Evolutionary conservation across 164 flowering plant genomes (phyloP).

Genomic region (Liriodendron chinense): DNA sequence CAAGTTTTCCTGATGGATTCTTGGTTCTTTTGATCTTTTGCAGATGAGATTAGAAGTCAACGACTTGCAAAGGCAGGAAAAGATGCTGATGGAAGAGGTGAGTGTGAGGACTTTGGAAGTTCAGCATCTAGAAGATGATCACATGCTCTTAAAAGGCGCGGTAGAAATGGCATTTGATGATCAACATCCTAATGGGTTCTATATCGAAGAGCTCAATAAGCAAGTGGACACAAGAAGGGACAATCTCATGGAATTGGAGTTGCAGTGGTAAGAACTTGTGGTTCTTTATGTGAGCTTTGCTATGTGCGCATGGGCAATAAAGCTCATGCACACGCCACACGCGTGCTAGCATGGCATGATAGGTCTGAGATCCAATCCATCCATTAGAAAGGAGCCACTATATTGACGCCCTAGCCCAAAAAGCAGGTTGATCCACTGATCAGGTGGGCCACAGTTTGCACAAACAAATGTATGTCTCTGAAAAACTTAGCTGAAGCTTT

Average conservation of each 20-base stretch:
- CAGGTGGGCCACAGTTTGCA: too few relatives aligned
- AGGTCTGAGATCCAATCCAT: too few relatives aligned
- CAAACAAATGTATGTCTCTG: too few relatives aligned
- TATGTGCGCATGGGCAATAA: neutral
- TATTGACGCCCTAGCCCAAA: too few relatives aligned
- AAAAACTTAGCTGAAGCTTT: too few relatives aligned
- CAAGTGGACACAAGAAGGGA: conserved; percentile 33
- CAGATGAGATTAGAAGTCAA: conserved; percentile 28
- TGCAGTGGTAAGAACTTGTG: conserved; percentile 37
- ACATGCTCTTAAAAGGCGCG: conserved; percentile 40
- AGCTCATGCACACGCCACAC: neutral
- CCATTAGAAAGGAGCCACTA: too few relatives aligned
- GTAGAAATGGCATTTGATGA: conserved; percentile 50
- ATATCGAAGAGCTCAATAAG: conserved; percentile 39
- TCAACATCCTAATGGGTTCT: conserved; percentile 37
- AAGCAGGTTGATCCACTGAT: too few relatives aligned
- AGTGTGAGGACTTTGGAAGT: conserved; percentile 23
- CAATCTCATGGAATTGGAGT: conserved; percentile 38
- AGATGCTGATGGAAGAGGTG: conserved; percentile 27
- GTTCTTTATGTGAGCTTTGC: neutral
- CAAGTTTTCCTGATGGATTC: neutral
- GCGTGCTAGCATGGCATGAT: neutral
- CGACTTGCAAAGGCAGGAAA: conserved; percentile 27
- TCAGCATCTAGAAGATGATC: conserved; percentile 42
- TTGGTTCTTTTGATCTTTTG: conserved; percentile 10